Conservation (phyloP, 2,329 filamentous ascomycete species). For the Coniochaeta ligniaria region DNA sequence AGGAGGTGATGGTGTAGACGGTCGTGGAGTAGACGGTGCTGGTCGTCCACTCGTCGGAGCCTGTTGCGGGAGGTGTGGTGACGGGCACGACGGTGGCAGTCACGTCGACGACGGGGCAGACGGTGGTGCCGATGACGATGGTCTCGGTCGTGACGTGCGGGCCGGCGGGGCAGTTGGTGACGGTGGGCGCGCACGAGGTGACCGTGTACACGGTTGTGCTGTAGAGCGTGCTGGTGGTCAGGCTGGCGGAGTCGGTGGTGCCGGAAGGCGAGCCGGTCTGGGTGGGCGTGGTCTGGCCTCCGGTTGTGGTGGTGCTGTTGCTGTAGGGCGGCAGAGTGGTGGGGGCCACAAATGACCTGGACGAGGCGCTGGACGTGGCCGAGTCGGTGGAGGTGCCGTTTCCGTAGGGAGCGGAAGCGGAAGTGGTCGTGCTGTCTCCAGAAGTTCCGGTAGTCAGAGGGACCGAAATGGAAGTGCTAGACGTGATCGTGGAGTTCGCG, state of each 20-base stretch:
- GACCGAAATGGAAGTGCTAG: not conserved
- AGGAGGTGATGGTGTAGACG: slow-evolving; percentile 6
- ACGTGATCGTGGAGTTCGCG: not conserved
- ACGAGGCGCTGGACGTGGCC: not conserved
- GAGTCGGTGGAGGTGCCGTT: not conserved
- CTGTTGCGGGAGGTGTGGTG: not conserved
- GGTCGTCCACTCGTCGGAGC: not conserved
- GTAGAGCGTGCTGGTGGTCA: slow-evolving; percentile 3
- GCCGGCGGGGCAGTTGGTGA: slow-evolving; percentile 10
- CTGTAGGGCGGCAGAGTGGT: not conserved
- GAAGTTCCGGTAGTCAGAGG: not conserved
- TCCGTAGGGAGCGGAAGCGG: not conserved
- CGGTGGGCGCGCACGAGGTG: slow-evolving; percentile 3
- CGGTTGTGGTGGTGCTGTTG: not conserved
- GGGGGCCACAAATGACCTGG: not conserved
- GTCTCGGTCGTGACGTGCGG: slow-evolving; percentile 12
- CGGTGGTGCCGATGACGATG: slow-evolving; percentile 10
- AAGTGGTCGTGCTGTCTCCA: not conserved
- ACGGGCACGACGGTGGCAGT: not conserved
- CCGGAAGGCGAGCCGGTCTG: not conserved
- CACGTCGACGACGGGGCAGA: slow-evolving; percentile 4
- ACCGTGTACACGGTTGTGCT: slow-evolving; percentile 6
- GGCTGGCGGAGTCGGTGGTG: not conserved
- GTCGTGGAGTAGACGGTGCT: slow-evolving; percentile 6
- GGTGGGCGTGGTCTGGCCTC: not conserved